These are phyloP conservation scores for Aureobasidium sp. DNA, from an alignment of 2,329 filamentous ascomycete species.

Conservation along the genomic window DNA sequence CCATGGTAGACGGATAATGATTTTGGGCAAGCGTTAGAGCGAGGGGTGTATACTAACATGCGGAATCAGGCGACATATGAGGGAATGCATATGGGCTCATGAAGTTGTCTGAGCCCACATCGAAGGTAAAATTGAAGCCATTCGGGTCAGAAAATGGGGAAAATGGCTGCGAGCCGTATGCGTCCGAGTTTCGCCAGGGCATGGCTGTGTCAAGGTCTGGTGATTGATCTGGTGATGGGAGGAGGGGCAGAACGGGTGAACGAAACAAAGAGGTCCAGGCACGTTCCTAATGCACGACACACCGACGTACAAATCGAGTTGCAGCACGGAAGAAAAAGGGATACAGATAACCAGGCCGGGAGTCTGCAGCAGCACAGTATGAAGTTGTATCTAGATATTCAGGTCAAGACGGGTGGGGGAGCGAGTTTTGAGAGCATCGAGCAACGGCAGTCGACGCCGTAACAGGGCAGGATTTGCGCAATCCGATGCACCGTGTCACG, in stretches of 20 bases:
- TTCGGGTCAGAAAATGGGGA: conserved; percentile 12
- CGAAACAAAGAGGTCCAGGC: conserved; percentile 2
- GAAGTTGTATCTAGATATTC: neutral
- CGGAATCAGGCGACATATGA: conserved; percentile 15
- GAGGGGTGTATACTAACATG: conserved; percentile 12
- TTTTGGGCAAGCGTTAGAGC: neutral
- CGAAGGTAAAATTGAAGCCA: conserved; percentile 9
- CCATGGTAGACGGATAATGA: neutral
- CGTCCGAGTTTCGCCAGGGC: conserved; percentile 10
- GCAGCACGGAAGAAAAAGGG: neutral
- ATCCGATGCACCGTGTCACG: conserved; percentile 4
- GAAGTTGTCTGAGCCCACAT: conserved; percentile 11
- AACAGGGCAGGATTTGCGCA: conserved; percentile 14
- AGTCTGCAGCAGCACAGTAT: conserved; percentile 1
- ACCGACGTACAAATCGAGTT: neutral
- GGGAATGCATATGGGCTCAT: conserved; percentile 13
- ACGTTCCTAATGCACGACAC: conserved; percentile 1
- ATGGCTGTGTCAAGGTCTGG: conserved; percentile 5
- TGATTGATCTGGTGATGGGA: conserved; percentile 13
- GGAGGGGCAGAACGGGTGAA: conserved; percentile 5
- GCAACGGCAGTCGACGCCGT: conserved; percentile 8
- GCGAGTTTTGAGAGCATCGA: conserved; percentile 10
- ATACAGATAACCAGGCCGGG: neutral
- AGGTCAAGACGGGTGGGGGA: neutral
- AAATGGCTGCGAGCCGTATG: conserved; percentile 13